Evolutionary conservation across 2,329 filamentous ascomycete genomes (phyloP), one percentile per base, ranked within the genome.

Genomic region (Arthrobotrys conoides): DNA sequence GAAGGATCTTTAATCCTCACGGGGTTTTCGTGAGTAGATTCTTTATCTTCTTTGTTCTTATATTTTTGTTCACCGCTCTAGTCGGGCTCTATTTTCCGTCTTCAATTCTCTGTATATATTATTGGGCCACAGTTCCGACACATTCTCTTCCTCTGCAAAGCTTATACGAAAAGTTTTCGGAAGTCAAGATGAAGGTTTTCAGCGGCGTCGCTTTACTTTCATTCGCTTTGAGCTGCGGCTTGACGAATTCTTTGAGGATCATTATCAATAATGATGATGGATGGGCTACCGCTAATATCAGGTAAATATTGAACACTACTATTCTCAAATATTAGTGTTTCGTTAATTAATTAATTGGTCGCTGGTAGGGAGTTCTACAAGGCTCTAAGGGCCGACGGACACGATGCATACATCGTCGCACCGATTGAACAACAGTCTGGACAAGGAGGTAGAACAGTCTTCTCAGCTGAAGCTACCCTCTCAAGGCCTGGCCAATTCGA

Each of bases 351-450:
- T 14, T 5, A 1, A 14, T 5, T 41, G 9, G 38, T 16, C 12
- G 12, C 10, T 38, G 1, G 3, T 41, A 41, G 38, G 38, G 85
- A 85, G 67, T 81, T 86, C 30, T 86, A 86, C 81, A 83, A 83
- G 36, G 81, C 84, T 8, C 76, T 85, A 30, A 84, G 84, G 71
- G 82, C 81, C 1, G 83, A 81, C 38, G 84, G 84, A 5, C 84
- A 85, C 81, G 83, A 85, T 76, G 85, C 85, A 46, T 83, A 85
- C 20, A 82, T 87, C 55, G 86, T 87, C 22, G 85, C 86, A 3
- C 84, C 84, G 5, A 83, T 83, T 4, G 83, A 84, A 36, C 84
- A 87, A 59, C 84, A 87, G 80, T 86, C 85, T 24, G 86, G 85
- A 33, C 85, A 86, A 77, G 87, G 86, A 59, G 86, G 86, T 41